Evolutionary conservation across 2,329 filamentous ascomycete genomes (phyloP).

Genomic region (Penicillium sclerotigenum): DNA sequence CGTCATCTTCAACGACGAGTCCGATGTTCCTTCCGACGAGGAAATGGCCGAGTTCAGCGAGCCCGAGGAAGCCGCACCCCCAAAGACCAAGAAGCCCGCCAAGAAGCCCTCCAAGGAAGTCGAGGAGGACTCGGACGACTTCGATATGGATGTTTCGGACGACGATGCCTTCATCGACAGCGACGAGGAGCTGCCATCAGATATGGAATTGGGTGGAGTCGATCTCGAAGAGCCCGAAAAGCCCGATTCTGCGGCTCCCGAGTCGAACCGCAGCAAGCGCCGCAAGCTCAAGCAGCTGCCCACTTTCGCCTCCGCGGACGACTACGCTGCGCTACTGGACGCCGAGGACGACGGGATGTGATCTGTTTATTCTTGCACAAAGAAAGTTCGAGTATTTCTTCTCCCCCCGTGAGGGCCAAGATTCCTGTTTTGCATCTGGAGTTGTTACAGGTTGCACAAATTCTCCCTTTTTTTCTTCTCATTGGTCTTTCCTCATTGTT

Average conservation of each 20-base stretch:
- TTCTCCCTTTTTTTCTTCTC: background rate
- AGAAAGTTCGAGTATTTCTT: background rate
- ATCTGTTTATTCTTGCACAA: conserved; percentile 7
- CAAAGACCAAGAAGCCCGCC: conserved; percentile 20
- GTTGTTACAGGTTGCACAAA: conserved; percentile 4
- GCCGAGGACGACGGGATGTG: conserved; percentile 59
- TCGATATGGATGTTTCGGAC: conserved; percentile 49
- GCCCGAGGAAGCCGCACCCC: conserved; percentile 37
- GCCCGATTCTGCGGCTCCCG: conserved; percentile 43
- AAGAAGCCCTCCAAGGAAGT: conserved; percentile 37
- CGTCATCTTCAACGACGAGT: conserved; percentile 49
- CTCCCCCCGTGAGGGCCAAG: background rate
- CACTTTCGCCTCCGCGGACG: conserved; percentile 88
- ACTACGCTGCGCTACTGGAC: conserved; percentile 82
- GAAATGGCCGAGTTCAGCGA: conserved; percentile 49
- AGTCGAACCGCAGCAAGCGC: conserved; percentile 58
- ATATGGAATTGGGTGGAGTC: conserved; percentile 46
- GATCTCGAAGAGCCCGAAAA: conserved; percentile 39
- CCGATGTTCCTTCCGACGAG: conserved; percentile 46
- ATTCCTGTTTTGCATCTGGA: conserved; percentile 5
- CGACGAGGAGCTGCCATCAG: conserved; percentile 54
- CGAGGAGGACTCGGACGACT: conserved; percentile 54
- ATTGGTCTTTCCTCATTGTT: background rate
- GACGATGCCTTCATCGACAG: conserved; percentile 50
- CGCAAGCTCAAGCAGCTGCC: conserved; percentile 86